These are phyloP conservation scores for Lecanicillium sp. DNA, from an alignment of 2,329 filamentous ascomycete species.

Conservation along the genomic window DNA sequence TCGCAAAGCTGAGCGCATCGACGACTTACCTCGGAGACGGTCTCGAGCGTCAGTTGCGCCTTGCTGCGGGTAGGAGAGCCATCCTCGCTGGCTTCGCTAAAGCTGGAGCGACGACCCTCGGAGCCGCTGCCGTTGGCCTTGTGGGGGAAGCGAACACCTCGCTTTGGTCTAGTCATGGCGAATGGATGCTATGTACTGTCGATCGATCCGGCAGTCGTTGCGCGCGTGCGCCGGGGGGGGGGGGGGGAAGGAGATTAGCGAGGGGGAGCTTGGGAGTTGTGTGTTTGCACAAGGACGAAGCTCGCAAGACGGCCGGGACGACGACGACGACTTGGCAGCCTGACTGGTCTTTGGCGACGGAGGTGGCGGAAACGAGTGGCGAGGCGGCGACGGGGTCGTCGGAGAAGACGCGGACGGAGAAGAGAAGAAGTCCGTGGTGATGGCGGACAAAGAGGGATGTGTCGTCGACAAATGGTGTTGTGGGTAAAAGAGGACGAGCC, in stretches of 20 bases:
- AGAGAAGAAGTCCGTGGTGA: not conserved
- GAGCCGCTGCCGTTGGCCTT: constrained; percentile 41
- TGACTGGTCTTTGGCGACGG: not conserved
- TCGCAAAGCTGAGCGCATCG: not conserved
- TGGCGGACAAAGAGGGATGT: not conserved
- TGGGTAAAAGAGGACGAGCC: constrained; percentile 4
- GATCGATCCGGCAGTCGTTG: not conserved
- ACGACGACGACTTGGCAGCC: constrained; percentile 2
- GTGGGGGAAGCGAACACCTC: constrained; percentile 51
- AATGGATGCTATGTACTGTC: constrained; percentile 3
- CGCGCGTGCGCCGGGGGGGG: too few relatives aligned
- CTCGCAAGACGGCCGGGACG: constrained; percentile 3
- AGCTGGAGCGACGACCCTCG: constrained; percentile 60
- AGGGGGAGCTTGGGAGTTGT: not conserved
- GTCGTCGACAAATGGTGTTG: constrained; percentile 5
- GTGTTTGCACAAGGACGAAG: not conserved
- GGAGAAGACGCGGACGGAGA: not conserved
- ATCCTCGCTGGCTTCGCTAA: constrained; percentile 63
- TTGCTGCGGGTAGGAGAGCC: constrained; percentile 29
- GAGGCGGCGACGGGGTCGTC: not conserved
- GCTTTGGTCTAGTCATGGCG: constrained; percentile 34
- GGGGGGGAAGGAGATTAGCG: too few relatives aligned
- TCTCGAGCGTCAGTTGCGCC: constrained; percentile 23
- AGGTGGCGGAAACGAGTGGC: not conserved
- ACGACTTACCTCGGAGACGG: constrained; percentile 29